A percentile compares a stretch with the other conserved stretches of the same genome.
phyloP scores from a whole-genome alignment of 2,329 filamentous ascomycete genomes.

The Clonostachys solani region DNA sequence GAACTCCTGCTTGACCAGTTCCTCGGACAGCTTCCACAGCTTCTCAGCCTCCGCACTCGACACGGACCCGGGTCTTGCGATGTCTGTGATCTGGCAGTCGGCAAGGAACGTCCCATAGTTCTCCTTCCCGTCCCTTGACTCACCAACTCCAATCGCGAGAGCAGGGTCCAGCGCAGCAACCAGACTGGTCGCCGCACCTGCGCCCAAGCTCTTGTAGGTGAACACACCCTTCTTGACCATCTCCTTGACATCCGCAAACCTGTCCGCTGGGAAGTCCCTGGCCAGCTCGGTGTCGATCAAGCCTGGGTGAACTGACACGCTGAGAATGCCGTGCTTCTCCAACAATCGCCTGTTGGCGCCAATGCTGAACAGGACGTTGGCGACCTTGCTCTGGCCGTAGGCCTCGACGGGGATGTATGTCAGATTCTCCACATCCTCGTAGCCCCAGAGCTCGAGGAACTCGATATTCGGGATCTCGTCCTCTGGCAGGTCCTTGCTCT shows the following conservation, averaged over 20 bases:
- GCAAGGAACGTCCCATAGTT: slow-evolving; percentile 16
- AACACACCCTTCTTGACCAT: slow-evolving; percentile 6
- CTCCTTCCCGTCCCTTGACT: slow-evolving; percentile 12
- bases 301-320: slow-evolving; percentile 23
- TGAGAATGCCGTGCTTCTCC: slow-evolving; percentile 23
- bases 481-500: slow-evolving; percentile 10
- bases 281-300: slow-evolving; percentile 23
- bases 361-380: slow-evolving; percentile 19
- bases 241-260: slow-evolving; percentile 7
- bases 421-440: slow-evolving; percentile 6
- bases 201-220: slow-evolving; percentile 16
- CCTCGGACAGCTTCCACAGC: slow-evolving; percentile 20
- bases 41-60: slow-evolving; percentile 15
- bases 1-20: slow-evolving; percentile 18
- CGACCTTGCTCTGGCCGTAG: slow-evolving; percentile 19
- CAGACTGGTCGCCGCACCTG: slow-evolving; percentile 19
- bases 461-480: slow-evolving; percentile 8
- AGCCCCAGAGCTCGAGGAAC: slow-evolving; percentile 8
- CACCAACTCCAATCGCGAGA: slow-evolving; percentile 18
- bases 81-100: slow-evolving; percentile 11
- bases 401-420: slow-evolving; percentile 14
- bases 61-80: slow-evolving; percentile 16
- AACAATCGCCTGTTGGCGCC: slow-evolving; percentile 12
- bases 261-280: slow-evolving; percentile 10
- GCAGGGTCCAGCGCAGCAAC: slow-evolving; percentile 22